These are phyloP conservation scores for Thraustochytrium striatum DNA, from an alignment of 352 stramenopile genomes.

Conservation along the genomic window DNA sequence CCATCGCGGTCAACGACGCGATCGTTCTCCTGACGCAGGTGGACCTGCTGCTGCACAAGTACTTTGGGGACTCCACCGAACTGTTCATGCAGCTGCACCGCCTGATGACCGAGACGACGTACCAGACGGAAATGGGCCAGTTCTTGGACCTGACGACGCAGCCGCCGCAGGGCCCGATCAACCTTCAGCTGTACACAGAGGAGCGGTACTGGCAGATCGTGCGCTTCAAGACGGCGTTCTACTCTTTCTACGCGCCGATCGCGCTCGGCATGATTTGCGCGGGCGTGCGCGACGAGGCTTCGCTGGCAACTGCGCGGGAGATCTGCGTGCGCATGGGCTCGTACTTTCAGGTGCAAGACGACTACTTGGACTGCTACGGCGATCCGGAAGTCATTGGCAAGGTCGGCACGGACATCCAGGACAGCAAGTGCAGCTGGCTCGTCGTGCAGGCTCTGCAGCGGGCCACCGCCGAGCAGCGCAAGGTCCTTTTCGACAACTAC, in stretches of 20 bases:
- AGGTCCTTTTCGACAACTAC: slow-evolving; percentile 78
- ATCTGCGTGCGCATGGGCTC: slow-evolving; percentile 93
- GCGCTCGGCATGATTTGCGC: slow-evolving; percentile 75
- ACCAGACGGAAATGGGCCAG: slow-evolving; percentile 94
- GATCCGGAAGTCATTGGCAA: slow-evolving; percentile 85
- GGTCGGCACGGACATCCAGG: slow-evolving; percentile 96
- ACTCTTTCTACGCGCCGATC: slow-evolving; percentile 97
- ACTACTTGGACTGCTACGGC: slow-evolving; percentile 97
- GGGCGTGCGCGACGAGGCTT: slow-evolving; percentile 47
- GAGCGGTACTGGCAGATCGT: slow-evolving; percentile 88
- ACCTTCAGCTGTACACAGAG: slow-evolving; percentile 86
- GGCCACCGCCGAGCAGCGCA: slow-evolving; percentile 63
- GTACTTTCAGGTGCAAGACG: slow-evolving; percentile 99
- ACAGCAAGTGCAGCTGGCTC: slow-evolving; percentile 98
- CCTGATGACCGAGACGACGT: slow-evolving; percentile 92
- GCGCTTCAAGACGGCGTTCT: slow-evolving; percentile 98
- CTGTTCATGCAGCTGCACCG: slow-evolving; percentile 90
- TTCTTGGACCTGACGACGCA: slow-evolving; percentile 63
- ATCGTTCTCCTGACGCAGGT: slow-evolving; percentile 67
- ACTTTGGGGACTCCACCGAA: slow-evolving; percentile 70
- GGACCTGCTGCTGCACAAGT: slow-evolving; percentile 68
- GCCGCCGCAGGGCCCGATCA: slow-evolving; percentile 62
- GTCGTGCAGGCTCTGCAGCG: slow-evolving; percentile 85
- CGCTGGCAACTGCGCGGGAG: slow-evolving; percentile 70
- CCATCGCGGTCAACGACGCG: slow-evolving; percentile 50